Evolutionary conservation across 768 basidiomycete genomes (phyloP), one percentile per base, ranked within the genome.

Genomic region (Russula virescens): DNA sequence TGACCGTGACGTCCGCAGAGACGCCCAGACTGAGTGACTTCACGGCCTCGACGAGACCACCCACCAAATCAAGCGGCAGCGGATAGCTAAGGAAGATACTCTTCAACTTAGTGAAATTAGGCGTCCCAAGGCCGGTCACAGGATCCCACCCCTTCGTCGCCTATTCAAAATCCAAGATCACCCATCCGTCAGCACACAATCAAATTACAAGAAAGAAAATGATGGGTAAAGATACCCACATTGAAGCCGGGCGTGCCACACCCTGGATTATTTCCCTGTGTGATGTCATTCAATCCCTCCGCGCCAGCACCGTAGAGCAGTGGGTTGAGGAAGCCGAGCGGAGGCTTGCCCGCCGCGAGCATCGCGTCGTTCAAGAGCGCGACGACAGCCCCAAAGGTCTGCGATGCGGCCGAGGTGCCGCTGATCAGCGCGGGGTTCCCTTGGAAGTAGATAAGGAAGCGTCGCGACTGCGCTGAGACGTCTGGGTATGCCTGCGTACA

Each of bases 391-490:
- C 87, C 79, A 61, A 91, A 85, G 0, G 85, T 78, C 1, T 88
- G 88, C 9, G 84, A 69, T 1, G 87, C 70, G 0, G 84, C 84
- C 16, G 86, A 88, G 1, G 89, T 91, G 38, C 89, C 89, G 1
- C 75, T 78, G 1, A 60, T 49, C 14, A 55, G 31, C 18, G 1
- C 53, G 7, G 14, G 1, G 0, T 0, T 1, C 9, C 53, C 58
- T 23, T n/a, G 57, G 51, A 78, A 71, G 71, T 77, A 77, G 47
- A 88, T 77, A 14, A 73, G 71, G 77, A 81, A 88, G 40, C 73
- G 70, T 47, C 71, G 68, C 0, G 78, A 76, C 68, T 86, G 86
- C 0, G 88, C 86, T 0, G 87, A 74, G 38, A 89, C 85, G 65
- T 90, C 88, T 11, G 87, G 88, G 48, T 67, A 78, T 76, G 13